Evolutionary conservation across 176 grass and related monocot species (phyloP).

Genomic region (Miscanthus lutarioriparius): DNA sequence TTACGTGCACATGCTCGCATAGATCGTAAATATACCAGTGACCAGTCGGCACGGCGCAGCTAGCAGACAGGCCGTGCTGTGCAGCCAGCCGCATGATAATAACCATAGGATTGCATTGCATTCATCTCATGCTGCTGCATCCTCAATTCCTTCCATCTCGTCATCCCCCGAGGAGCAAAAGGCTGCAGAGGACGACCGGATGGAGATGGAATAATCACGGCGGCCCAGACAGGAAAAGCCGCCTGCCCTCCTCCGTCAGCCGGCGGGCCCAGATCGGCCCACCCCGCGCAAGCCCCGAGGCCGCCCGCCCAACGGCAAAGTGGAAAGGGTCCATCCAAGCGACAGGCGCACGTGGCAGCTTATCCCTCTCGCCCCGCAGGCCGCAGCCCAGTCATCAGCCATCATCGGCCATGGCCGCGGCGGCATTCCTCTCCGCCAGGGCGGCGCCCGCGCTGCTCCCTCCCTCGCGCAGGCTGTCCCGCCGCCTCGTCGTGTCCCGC

Average conservation of each 20-base stretch:
- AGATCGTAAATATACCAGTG: no score
- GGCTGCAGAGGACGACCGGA: neutral
- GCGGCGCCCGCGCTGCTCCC: neutral
- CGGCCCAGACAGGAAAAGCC: neutral
- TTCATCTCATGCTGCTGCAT: no score
- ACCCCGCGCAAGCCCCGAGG: neutral
- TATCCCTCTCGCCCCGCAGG: neutral
- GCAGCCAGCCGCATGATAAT: no score
- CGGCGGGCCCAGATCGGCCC: neutral
- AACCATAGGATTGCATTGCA: no score
- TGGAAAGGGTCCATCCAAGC: neutral
- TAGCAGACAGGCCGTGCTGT: no score
- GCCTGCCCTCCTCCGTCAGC: neutral
- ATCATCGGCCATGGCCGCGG: constrained; percentile 28
- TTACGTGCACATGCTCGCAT: no score
- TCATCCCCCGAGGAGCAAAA: neutral
- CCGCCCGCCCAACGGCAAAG: neutral
- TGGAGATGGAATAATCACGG: neutral
- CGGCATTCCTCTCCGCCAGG: constrained; percentile 42
- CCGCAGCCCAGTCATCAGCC: neutral
- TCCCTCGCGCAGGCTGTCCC: neutral
- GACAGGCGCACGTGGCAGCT: constrained; percentile 3
- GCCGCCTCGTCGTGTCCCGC: neutral
- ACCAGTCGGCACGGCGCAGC: no score
- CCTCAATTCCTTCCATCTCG: neutral